Evolutionary conservation across 2,329 filamentous ascomycete genomes (phyloP), one percentile per base, ranked within the genome.

Genomic region (Fusarium ambrosium): DNA sequence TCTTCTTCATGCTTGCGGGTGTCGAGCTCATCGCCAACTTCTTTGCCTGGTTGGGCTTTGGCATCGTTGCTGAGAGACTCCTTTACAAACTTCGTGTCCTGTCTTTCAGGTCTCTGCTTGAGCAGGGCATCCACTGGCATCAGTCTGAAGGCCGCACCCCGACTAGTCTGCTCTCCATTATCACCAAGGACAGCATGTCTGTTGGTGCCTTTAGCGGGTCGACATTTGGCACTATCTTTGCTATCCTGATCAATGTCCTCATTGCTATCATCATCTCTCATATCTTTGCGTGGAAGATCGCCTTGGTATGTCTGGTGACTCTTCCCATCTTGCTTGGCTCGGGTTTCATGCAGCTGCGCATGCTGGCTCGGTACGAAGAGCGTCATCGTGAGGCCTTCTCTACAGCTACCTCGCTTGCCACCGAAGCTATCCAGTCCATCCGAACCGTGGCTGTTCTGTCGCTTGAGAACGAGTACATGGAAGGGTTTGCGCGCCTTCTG

Each of bases 211-310:
- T 95, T 69, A 92, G 90, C 66, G 92, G 93, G 18, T 92, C 91
- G 6, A 91, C 93, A 22, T 86, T 94, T 66, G 92, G 92, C 9
- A 93, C 90, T 0, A 82, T 93, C 22, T 89, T 94, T 63, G 91
- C 92, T 1, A 91, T 93, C 29, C 75, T 88, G 2, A 87, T 94
- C 72, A 94, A 93, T 79, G 88, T 94, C 24, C 73, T 94, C 22
- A 89, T 88, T 0, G 92, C 91, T 2, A 90, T 94, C 59, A 89
- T 93, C 34, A 79, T 94, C 14, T 90, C 92, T 0, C 91, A 93
- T 71, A 89, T 94, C 58, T 86, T 95, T 64, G 92, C 92, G 2
- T 95, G 93, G 93, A 92, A 90, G 78, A 93, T 95, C 68, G 92
- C 92, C 1, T 81, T 95, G 14, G 93, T 95, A 7, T 92, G 91